Evolutionary conservation across 1,284 basidiomycete genomes (phyloP).

Genomic region (Neonothopanus nambi): DNA sequence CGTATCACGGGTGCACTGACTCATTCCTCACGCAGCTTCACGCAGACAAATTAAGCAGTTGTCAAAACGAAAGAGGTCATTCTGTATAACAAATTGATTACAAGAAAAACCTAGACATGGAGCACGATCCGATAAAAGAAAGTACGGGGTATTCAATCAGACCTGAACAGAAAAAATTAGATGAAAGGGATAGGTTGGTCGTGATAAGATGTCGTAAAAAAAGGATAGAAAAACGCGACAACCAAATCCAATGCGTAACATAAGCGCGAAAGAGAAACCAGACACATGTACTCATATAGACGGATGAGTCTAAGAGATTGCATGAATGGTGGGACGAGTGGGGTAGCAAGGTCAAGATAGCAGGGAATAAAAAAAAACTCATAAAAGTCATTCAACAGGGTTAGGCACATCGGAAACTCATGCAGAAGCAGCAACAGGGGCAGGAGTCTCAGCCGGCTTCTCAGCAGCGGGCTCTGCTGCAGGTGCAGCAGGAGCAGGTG

Average conservation of each 20-base stretch:
- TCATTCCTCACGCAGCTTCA: not conserved
- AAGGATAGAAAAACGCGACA: conserved; percentile 40
- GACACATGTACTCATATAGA: conserved; percentile 35
- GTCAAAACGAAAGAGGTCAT: conserved; percentile 11
- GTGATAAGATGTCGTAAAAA: conserved; percentile 45
- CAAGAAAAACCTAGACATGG: conserved; percentile 58
- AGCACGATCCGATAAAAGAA: conserved; percentile 56
- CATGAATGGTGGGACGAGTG: conserved; percentile 34
- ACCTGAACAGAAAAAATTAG: conserved; percentile 47
- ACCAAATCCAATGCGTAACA: conserved; percentile 63
- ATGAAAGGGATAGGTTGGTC: conserved; percentile 52
- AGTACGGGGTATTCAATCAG: conserved; percentile 47
- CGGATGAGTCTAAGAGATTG: conserved; percentile 11
- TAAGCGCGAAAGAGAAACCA: conserved; percentile 40
- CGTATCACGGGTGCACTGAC: not conserved
- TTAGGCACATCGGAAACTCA: conserved; percentile 37
- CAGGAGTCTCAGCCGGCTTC: conserved; percentile 35
- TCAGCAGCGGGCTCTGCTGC: conserved; percentile 31
- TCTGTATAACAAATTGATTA: conserved; percentile 48
- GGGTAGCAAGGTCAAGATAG: conserved; percentile 34
- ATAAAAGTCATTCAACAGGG: conserved; percentile 52
- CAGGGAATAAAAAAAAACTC: conserved; percentile 47
- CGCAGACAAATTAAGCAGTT: not conserved
- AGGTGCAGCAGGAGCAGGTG: conserved; percentile 30
- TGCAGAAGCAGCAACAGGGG: conserved; percentile 58